phyloP scores from a whole-genome alignment of 1,139 yeast species.

The Kodamaea anthophila region DNA sequence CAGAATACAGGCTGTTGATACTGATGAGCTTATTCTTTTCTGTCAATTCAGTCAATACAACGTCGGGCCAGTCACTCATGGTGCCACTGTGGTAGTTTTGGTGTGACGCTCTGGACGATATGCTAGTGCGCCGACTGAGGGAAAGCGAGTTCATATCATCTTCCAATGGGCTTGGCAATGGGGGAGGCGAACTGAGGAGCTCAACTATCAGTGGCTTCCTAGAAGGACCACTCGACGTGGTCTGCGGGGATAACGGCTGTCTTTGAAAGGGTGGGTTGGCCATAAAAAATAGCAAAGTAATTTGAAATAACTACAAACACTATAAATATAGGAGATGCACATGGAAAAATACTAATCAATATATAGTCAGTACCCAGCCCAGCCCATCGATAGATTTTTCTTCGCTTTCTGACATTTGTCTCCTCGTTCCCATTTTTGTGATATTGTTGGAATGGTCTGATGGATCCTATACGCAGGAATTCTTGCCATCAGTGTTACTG shows the following conservation, averaged over 20 bases:
- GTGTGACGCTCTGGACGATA: conserved; percentile 28
- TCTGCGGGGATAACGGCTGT: conserved; percentile 13
- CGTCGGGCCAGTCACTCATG: conserved; percentile 65
- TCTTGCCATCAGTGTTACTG: too few species aligned
- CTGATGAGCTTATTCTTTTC: conserved; percentile 73
- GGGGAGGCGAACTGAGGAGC: conserved; percentile 78
- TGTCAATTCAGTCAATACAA: conserved; percentile 64
- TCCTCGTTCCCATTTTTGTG: too few species aligned
- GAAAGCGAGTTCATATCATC: conserved; percentile 34
- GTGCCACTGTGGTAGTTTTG: conserved; percentile 10
- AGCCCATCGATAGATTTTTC: too few species aligned
- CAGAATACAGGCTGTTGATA: conserved; percentile 57
- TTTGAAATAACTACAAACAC: not conserved
- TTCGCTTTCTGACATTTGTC: too few species aligned
- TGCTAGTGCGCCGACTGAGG: conserved; percentile 40
- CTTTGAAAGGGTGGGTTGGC: conserved; percentile 15
- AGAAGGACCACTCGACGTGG: conserved; percentile 16
- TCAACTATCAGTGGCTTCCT: conserved; percentile 80
- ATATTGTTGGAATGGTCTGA: too few species aligned
- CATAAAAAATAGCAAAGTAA: conserved; percentile 6
- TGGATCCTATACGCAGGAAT: too few species aligned
- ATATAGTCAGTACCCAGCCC: too few species aligned
- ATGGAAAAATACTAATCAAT: too few species aligned
- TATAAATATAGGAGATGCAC: too few species aligned
- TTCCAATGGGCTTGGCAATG: conserved; percentile 32